Conservation (phyloP, 768 basidiomycete genomes). For the Fomitopsis pulvina region DNA sequence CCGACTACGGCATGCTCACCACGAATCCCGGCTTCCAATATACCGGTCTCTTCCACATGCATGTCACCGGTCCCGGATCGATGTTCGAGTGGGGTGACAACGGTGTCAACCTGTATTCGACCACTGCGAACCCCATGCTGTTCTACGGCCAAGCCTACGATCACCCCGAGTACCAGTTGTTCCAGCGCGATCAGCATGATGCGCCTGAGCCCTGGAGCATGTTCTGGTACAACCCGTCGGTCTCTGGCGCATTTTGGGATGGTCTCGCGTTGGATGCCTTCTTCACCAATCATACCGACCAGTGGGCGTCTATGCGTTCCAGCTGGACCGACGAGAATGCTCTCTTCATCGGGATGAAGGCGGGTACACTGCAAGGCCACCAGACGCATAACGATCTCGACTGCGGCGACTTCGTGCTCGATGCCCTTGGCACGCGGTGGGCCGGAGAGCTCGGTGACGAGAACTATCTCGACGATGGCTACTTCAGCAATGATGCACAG, state of each 20-base stretch:
- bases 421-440: slow-evolving; percentile 91
- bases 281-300: slow-evolving; percentile 66
- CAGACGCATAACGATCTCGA: slow-evolving; percentile 97
- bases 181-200: slow-evolving; percentile 80
- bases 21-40: slow-evolving; percentile 63
- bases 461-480: slow-evolving; percentile 69
- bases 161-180: slow-evolving; percentile 70
- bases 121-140: slow-evolving; percentile 86
- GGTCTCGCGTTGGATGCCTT: slow-evolving; percentile 73
- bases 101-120: slow-evolving; percentile 91
- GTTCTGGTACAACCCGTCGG: slow-evolving; percentile 88
- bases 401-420: slow-evolving; percentile 90
- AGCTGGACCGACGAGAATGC: slow-evolving; percentile 88
- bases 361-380: slow-evolving; percentile 71
- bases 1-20: slow-evolving; percentile 64
- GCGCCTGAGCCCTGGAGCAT: slow-evolving; percentile 49
- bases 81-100: slow-evolving; percentile 81
- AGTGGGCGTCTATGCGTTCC: slow-evolving; percentile 89
- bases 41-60: slow-evolving; percentile 89
- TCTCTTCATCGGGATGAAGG: slow-evolving; percentile 84
- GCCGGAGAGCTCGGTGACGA: slow-evolving; percentile 91
- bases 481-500: slow-evolving; percentile 76
- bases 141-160: slow-evolving; percentile 69
- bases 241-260: slow-evolving; percentile 90
- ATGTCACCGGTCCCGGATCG: slow-evolving; percentile 75